Evolutionary conservation across 2,329 filamentous ascomycete species (phyloP).

Genomic region (Paecilomyces sp.): DNA sequence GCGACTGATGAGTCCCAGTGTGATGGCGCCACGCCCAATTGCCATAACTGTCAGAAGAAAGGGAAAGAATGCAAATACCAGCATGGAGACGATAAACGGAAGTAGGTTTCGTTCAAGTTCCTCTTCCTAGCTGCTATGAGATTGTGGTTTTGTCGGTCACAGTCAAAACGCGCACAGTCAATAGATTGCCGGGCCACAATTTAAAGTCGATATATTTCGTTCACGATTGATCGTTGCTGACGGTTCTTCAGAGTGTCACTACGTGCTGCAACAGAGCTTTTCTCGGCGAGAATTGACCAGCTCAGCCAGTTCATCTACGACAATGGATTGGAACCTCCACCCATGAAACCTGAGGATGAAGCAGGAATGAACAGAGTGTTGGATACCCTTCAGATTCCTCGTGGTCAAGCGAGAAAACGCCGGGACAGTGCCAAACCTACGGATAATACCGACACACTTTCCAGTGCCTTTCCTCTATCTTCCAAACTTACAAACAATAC

Average conservation of each 20-base stretch:
- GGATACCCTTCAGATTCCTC: slow-evolving; percentile 28
- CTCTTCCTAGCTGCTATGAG: neutral
- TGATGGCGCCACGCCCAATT: slow-evolving; percentile 30
- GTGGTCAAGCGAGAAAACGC: slow-evolving; percentile 11
- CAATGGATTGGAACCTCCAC: slow-evolving; percentile 31
- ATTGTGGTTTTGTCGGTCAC: neutral
- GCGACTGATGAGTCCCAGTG: slow-evolving; percentile 17
- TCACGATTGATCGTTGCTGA: slow-evolving; percentile 2
- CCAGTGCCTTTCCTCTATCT: neutral
- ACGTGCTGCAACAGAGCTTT: slow-evolving; percentile 29
- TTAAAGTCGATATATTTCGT: neutral
- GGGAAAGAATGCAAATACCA: slow-evolving; percentile 32
- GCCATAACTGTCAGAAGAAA: slow-evolving; percentile 32
- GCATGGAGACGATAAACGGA: slow-evolving; percentile 33
- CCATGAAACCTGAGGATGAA: slow-evolving; percentile 32
- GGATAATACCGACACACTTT: neutral
- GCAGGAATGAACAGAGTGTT: slow-evolving; percentile 30
- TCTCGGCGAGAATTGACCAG: slow-evolving; percentile 31
- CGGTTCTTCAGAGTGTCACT: slow-evolving; percentile 23
- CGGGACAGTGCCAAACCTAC: neutral
- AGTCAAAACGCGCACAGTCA: no score
- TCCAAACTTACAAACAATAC: neutral
- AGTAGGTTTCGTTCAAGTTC: slow-evolving; percentile 18
- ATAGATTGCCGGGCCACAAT: no score
- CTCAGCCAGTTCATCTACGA: slow-evolving; percentile 35